phyloP scores from a whole-genome alignment of 176 grass and related monocot genomes.

The Miscanthus lutarioriparius region DNA sequence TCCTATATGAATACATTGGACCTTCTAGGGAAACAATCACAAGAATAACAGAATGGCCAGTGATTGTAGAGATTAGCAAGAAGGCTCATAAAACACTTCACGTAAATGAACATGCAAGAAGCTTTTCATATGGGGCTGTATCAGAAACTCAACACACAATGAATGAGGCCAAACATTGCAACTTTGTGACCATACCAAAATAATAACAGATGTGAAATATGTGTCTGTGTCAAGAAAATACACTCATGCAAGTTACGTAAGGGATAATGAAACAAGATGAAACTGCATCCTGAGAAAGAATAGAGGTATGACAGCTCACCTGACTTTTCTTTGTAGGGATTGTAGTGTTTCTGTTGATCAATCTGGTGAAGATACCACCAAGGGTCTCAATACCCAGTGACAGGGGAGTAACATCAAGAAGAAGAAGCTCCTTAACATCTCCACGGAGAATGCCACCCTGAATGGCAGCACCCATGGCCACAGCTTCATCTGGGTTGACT shows the following conservation, averaged over 20 bases:
- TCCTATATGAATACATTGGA: background rate
- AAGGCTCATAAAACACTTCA: background rate
- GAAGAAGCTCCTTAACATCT: conserved; percentile 85
- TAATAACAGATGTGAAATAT: background rate
- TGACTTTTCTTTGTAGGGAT: conserved; percentile 82
- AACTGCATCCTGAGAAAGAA: background rate
- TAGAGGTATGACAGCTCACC: background rate
- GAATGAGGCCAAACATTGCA: background rate
- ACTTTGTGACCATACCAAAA: background rate
- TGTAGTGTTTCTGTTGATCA: conserved; percentile 83
- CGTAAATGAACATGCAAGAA: background rate
- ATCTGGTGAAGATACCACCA: conserved; percentile 74
- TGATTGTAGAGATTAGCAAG: background rate
- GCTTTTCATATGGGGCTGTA: background rate
- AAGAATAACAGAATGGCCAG: background rate
- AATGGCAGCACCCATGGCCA: conserved; percentile 73
- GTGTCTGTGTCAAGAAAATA: background rate
- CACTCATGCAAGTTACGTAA: background rate
- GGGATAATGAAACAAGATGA: background rate
- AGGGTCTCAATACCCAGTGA: conserved; percentile 83
- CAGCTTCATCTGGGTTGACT: conserved; percentile 79
- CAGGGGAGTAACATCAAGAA: conserved; percentile 73
- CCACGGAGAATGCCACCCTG: conserved; percentile 80
- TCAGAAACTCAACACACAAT: background rate
- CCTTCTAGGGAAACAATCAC: background rate